Evolutionary conservation across 805 yeast species (phyloP).

Genomic region (Saccharomycopsis capsularis): DNA sequence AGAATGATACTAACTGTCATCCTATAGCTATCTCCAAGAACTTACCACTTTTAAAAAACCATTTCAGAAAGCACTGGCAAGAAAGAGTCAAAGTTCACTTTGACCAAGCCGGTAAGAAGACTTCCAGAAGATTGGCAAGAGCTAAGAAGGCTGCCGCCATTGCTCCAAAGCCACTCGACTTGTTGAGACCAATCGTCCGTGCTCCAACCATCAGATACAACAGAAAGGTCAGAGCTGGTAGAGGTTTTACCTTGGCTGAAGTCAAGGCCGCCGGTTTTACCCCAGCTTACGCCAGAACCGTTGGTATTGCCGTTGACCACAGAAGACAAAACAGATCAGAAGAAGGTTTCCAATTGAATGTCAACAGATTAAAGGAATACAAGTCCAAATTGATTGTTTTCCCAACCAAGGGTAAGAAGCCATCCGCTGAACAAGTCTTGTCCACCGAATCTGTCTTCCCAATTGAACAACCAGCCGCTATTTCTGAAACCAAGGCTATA

Average conservation of each 20-base stretch:
- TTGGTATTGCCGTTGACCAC: constrained; percentile 99
- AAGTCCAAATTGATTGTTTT: constrained; percentile 90
- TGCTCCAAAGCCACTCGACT: constrained; percentile 97
- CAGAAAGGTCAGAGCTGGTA: constrained; percentile 99
- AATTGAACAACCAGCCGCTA: constrained; percentile 70
- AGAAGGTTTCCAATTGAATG: constrained; percentile 92
- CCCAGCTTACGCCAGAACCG: constrained; percentile 93
- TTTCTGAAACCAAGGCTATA: constrained; percentile 83
- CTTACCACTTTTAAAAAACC: constrained; percentile 98
- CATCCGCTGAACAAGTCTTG: constrained; percentile 72
- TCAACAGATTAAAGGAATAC: constrained; percentile 95
- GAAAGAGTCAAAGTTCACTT: constrained; percentile 99
- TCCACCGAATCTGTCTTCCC: constrained; percentile 83
- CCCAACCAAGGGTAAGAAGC: constrained; percentile 80
- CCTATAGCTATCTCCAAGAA: constrained; percentile 89
- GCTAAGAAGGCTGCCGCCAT: constrained; percentile 86
- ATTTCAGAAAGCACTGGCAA: constrained; percentile 99
- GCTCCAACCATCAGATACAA: constrained; percentile 98
- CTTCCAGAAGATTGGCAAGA: constrained; percentile 92
- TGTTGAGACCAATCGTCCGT: constrained; percentile 95
- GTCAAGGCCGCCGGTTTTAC: constrained; percentile 95
- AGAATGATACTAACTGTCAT: constrained; percentile 1
- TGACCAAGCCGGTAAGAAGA: constrained; percentile 99
- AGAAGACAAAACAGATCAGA: constrained; percentile 98
- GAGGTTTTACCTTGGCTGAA: constrained; percentile 98